phyloP scores from a whole-genome alignment of 371 early-diverging fungal species.

The Dichotomocladium elegans region DNA sequence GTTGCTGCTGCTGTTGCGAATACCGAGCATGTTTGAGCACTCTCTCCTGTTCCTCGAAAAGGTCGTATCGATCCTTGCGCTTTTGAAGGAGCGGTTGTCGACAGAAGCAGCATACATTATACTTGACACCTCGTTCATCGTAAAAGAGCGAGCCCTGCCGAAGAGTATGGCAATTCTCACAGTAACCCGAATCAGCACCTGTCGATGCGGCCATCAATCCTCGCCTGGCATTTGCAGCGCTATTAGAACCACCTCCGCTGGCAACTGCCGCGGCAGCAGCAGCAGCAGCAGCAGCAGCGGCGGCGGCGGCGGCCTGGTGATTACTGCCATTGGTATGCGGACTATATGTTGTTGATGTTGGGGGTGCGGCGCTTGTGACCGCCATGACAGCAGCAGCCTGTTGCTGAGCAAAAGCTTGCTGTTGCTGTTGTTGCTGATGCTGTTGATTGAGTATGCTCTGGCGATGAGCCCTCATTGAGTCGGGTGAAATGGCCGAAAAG shows the following conservation, averaged over 20 bases:
- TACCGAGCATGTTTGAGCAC: constrained; percentile 12
- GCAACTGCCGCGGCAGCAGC: constrained; percentile 8
- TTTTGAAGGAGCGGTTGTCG: constrained; percentile 10
- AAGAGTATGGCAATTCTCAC: constrained; percentile 4
- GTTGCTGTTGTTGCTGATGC: constrained; percentile 10
- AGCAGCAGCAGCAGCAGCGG: constrained; percentile 15
- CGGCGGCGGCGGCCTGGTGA: constrained; percentile 11
- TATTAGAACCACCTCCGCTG: neutral
- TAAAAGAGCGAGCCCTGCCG: constrained; percentile 8
- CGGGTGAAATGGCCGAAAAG: constrained; percentile 11
- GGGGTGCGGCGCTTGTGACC: constrained; percentile 5
- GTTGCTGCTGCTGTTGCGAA: constrained; percentile 4
- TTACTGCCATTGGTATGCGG: constrained; percentile 4
- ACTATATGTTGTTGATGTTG: neutral
- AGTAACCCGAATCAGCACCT: constrained; percentile 3
- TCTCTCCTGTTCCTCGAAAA: constrained; percentile 10
- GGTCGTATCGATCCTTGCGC: constrained; percentile 9
- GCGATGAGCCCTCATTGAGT: constrained; percentile 11
- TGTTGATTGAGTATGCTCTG: constrained; percentile 7
- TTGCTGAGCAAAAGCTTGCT: constrained; percentile 8
- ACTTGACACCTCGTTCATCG: constrained; percentile 10
- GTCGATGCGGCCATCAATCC: neutral
- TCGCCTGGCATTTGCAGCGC: neutral
- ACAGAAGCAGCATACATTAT: constrained; percentile 10
- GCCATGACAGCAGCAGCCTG: constrained; percentile 4